Evolutionary conservation across 1,284 basidiomycete species (phyloP).

Genomic region (Moesziomyces sp.): DNA sequence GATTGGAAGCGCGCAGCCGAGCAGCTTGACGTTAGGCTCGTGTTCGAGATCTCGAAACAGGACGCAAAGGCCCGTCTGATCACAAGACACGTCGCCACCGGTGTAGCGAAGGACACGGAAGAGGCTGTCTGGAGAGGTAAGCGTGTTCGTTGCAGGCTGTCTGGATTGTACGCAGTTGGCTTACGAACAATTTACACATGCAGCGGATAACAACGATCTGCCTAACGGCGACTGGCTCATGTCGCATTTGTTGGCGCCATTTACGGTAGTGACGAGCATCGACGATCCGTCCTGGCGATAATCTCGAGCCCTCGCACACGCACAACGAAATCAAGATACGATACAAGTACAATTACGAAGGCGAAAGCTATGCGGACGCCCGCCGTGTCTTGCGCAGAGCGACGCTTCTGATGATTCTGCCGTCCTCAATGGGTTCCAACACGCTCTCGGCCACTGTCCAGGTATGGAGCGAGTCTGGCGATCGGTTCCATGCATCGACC

Average conservation of each 20-base stretch:
- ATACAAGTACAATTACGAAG: constrained; percentile 1
- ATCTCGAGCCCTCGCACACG: not conserved
- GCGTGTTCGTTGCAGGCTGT: constrained; percentile 25
- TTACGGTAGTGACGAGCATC: constrained; percentile 30
- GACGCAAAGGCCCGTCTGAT: constrained; percentile 78
- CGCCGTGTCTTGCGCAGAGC: constrained; percentile 12
- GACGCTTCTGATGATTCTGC: constrained; percentile 32
- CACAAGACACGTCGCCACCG: constrained; percentile 78
- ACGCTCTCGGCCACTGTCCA: constrained; percentile 22
- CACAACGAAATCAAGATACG: not conserved
- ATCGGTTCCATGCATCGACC: constrained; percentile 16
- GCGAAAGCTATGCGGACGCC: not conserved
- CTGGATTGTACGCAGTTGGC: not conserved
- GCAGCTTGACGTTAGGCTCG: constrained; percentile 82
- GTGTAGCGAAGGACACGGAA: constrained; percentile 76
- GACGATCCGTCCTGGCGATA: constrained; percentile 38
- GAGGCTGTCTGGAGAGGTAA: constrained; percentile 79
- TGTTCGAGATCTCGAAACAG: constrained; percentile 75
- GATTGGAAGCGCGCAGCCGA: constrained; percentile 79
- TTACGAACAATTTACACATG: not conserved
- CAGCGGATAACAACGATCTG: constrained; percentile 64
- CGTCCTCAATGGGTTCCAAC: constrained; percentile 42
- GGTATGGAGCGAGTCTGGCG: not conserved
- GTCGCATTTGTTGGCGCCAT: constrained; percentile 56
- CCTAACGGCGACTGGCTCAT: constrained; percentile 65